Evolutionary conservation across 2,329 filamentous ascomycete species (phyloP).

Genomic region (Botrytis hyacinthi): DNA sequence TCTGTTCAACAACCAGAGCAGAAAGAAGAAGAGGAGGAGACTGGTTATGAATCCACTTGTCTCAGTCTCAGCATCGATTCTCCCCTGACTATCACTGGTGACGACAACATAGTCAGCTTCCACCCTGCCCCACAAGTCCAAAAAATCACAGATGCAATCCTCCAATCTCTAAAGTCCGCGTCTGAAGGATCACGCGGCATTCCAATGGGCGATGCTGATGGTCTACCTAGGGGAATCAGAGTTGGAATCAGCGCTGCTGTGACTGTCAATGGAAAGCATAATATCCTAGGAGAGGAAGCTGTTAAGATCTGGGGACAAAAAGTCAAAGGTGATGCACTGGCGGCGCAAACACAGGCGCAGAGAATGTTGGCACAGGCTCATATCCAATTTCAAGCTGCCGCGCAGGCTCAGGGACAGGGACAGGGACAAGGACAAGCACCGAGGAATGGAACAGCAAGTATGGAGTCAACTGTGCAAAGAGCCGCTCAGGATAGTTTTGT

Average conservation of each 20-base stretch:
- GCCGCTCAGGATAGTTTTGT: too few species aligned
- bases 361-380: not conserved
- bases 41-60: conserved; percentile 41
- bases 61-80: conserved; percentile 47
- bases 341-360: not conserved
- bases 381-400: not conserved
- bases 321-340: not conserved
- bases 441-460: too few species aligned
- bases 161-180: conserved; percentile 46
- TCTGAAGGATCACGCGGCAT: conserved; percentile 43
- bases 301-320: not conserved
- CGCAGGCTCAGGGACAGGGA: not conserved
- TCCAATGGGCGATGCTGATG: conserved; percentile 49
- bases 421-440: not conserved
- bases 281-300: conserved; percentile 43
- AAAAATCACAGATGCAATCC: conserved; percentile 46
- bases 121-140: conserved; percentile 44
- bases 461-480: not conserved
- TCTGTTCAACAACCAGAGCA: conserved; percentile 73
- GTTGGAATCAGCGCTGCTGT: conserved; percentile 49
- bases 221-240: conserved; percentile 43
- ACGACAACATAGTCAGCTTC: conserved; percentile 48
- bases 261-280: conserved; percentile 45
- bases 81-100: conserved; percentile 47
- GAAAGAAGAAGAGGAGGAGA: conserved; percentile 64